Percentiles rank a stretch among this genome's conserved stretches.
Conservation (phyloP, 2,329 filamentous ascomycete species). For the Bipolaris zeicola region DNA sequence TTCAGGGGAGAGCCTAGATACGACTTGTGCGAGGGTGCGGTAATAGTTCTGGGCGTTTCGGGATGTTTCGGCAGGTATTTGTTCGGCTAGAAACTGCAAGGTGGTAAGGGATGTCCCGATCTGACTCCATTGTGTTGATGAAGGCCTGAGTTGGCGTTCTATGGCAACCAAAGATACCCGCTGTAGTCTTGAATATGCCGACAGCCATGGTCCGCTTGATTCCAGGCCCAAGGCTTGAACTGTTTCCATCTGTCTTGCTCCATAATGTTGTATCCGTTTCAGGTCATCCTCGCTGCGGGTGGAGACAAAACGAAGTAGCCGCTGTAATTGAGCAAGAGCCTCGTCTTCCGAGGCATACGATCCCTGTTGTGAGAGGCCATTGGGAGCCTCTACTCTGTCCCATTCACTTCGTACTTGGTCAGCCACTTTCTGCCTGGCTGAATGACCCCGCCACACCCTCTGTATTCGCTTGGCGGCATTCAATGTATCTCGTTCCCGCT, state of each 20-base stretch:
- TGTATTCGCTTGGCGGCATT: slow-evolving; percentile 78
- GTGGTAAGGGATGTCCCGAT: slow-evolving; percentile 23
- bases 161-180: slow-evolving; percentile 46
- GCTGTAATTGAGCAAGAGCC: slow-evolving; percentile 49
- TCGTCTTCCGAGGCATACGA: slow-evolving; percentile 49
- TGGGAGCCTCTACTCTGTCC: slow-evolving; percentile 36
- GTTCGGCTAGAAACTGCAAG: slow-evolving; percentile 38
- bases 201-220: slow-evolving; percentile 46
- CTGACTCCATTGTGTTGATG: slow-evolving; percentile 17
- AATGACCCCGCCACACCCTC: slow-evolving; percentile 80
- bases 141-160: slow-evolving; percentile 27
- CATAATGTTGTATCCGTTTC: slow-evolving; percentile 49
- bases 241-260: slow-evolving; percentile 45
- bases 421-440: slow-evolving; percentile 63
- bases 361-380: slow-evolving; percentile 12
- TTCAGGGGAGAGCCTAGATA: slow-evolving; percentile 19
- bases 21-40: slow-evolving; percentile 35
- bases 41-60: slow-evolving; percentile 42
- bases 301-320: slow-evolving; percentile 53
- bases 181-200: slow-evolving; percentile 51
- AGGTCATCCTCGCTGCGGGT: slow-evolving; percentile 48
- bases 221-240: slow-evolving; percentile 28
- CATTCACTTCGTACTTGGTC: slow-evolving; percentile 54
- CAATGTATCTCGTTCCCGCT: slow-evolving; percentile 77
- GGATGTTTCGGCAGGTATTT: slow-evolving; percentile 44